Evolutionary conservation across 2,329 filamentous ascomycete genomes (phyloP).

Genomic region (Bipolaris cookei): DNA sequence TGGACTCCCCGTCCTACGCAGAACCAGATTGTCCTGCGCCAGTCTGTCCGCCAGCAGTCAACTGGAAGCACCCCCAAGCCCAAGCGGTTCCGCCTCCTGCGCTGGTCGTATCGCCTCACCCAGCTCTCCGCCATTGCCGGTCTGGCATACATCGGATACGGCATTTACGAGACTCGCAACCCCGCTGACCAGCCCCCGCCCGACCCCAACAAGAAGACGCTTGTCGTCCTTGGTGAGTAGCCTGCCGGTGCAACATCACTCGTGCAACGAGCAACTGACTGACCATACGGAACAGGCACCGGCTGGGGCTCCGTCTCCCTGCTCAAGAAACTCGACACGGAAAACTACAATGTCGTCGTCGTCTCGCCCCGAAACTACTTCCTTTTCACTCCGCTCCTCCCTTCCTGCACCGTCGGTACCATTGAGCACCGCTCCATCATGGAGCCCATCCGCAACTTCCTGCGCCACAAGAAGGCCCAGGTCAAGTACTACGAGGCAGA

Average conservation of each 20-base stretch:
- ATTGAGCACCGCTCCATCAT: slow-evolving; percentile 99
- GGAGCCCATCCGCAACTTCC: slow-evolving; percentile 96
- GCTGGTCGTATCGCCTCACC: slow-evolving; percentile 82
- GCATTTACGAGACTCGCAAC: slow-evolving; percentile 81
- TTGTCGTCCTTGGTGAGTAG: slow-evolving; percentile 85
- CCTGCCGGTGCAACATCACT: not conserved
- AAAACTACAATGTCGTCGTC: slow-evolving; percentile 98
- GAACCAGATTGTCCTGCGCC: slow-evolving; percentile 46
- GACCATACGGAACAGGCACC: slow-evolving; percentile 67
- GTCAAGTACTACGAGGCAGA: slow-evolving; percentile 99
- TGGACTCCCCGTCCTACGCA: slow-evolving; percentile 45
- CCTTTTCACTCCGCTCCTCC: slow-evolving; percentile 96
- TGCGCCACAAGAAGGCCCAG: slow-evolving; percentile 89
- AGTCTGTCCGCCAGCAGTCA: slow-evolving; percentile 45
- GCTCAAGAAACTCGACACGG: slow-evolving; percentile 97
- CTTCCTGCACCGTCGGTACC: slow-evolving; percentile 94
- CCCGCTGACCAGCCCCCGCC: slow-evolving; percentile 78
- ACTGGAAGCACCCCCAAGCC: slow-evolving; percentile 40
- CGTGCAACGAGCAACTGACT: slow-evolving; percentile 9
- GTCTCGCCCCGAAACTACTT: slow-evolving; percentile 99
- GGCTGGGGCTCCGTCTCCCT: slow-evolving; percentile 97
- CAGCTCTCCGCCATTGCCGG: slow-evolving; percentile 76
- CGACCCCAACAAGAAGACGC: slow-evolving; percentile 92
- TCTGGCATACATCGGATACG: slow-evolving; percentile 75
- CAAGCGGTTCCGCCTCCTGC: slow-evolving; percentile 68